Conservation (phyloP, 495 filamentous ascomycete genomes). For the Neurospora sublineolata region DNA sequence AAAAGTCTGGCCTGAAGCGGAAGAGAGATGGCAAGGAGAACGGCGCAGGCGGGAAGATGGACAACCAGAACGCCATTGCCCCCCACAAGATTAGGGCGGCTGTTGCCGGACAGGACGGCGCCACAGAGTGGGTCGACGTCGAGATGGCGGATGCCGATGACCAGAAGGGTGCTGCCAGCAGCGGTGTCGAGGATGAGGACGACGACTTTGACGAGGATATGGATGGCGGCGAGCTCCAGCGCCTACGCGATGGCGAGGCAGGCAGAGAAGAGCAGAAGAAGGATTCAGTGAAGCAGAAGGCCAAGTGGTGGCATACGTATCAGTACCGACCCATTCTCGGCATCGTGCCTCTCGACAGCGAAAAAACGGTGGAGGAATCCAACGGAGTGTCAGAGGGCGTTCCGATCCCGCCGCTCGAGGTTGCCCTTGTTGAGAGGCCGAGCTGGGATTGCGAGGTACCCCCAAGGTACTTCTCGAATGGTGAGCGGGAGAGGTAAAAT, state of each 20-base stretch:
- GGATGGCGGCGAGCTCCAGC: constrained; percentile 29
- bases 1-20: constrained; percentile 33
- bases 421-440: constrained; percentile 80
- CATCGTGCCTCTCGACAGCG: constrained; percentile 54
- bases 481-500: constrained; percentile 35
- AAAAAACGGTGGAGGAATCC: constrained; percentile 20
- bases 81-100: constrained; percentile 20
- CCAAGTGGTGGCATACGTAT: constrained; percentile 66
- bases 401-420: constrained; percentile 45
- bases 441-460: constrained; percentile 73
- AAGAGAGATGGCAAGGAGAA: constrained; percentile 39
- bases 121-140: constrained; percentile 22
- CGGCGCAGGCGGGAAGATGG: constrained; percentile 50
- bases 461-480: constrained; percentile 56
- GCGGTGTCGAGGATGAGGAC: constrained; percentile 27
- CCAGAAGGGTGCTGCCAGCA: constrained; percentile 27
- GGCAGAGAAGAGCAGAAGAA: constrained; percentile 11
- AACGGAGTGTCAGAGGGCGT: constrained; percentile 11
- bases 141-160: constrained; percentile 30
- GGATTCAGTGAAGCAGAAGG: constrained; percentile 13
- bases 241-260: constrained; percentile 20
- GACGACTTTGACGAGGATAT: constrained; percentile 29
- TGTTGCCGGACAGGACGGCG: constrained; percentile 33
- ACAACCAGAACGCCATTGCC: constrained; percentile 31
- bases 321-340: constrained; percentile 88